Evolutionary conservation across 2,329 filamentous ascomycete species (phyloP).

Genomic region (Elsinoe perseae): DNA sequence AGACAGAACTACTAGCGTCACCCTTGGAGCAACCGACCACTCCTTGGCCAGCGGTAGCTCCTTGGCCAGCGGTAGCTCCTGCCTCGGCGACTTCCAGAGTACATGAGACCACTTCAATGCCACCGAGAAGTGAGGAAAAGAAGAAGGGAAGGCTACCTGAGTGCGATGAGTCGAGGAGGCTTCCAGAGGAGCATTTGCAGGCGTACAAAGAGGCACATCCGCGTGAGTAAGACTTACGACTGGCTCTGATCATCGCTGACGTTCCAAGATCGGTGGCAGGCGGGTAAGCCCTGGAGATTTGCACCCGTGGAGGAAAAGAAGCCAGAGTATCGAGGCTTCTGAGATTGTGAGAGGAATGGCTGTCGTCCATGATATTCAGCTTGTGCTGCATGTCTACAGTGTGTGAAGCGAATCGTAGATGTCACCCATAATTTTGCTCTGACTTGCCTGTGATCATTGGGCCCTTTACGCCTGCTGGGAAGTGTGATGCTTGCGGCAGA

Average conservation of each 20-base stretch:
- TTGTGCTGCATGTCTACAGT: not conserved
- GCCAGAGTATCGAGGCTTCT: not conserved
- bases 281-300: not conserved
- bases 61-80: too few relatives aligned
- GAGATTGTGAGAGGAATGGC: too few relatives aligned
- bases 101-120: not conserved
- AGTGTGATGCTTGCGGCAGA: not conserved
- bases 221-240: not conserved
- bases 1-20: not conserved
- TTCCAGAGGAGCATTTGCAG: constrained; percentile 16
- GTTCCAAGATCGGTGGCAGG: not conserved
- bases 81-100: not conserved
- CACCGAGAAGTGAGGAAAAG: not conserved
- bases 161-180: not conserved
- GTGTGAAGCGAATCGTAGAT: not conserved
- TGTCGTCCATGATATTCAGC: too few relatives aligned
- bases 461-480: not conserved
- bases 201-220: not conserved
- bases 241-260: not conserved
- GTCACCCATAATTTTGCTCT: not conserved
- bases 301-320: not conserved
- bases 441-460: not conserved
- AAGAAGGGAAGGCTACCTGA: not conserved
- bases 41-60: not conserved
- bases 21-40: not conserved